phyloP scores from a whole-genome alignment of 768 basidiomycete genomes.

The Vararia minispora region DNA sequence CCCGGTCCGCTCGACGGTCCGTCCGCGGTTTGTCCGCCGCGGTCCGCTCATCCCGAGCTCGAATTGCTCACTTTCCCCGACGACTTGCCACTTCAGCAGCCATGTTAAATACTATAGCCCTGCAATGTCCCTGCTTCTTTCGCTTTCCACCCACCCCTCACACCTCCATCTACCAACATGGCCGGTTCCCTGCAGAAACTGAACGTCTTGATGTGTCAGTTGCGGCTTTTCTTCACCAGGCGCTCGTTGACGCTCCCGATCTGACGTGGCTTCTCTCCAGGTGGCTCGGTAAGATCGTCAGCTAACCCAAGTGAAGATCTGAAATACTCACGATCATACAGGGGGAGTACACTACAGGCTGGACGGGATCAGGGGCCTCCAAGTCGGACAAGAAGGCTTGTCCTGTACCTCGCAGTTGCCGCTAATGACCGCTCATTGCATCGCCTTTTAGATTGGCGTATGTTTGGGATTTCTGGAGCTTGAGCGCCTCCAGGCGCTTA shows the following conservation, averaged over 20 bases:
- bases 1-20: no score
- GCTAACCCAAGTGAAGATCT: not conserved
- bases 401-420: no score
- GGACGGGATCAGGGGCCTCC: constrained; percentile 85
- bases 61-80: no score
- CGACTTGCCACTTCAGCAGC: no score
- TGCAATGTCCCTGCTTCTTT: constrained; percentile 4
- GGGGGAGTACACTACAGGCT: constrained; percentile 94
- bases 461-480: constrained; percentile 15
- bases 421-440: no score
- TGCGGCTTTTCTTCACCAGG: constrained; percentile 19
- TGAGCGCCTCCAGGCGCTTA: constrained; percentile 5
- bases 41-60: no score
- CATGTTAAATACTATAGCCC: no score
- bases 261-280: constrained; percentile 28
- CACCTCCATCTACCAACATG: constrained; percentile 23
- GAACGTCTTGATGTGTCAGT: constrained; percentile 72
- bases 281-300: constrained; percentile 29
- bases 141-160: constrained; percentile 10
- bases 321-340: no score
- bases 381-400: constrained; percentile 89
- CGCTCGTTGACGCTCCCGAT: constrained; percentile 1
- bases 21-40: no score
- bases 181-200: constrained; percentile 35
- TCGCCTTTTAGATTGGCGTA: constrained; percentile 66